These are phyloP conservation scores for Pseudocercospora vitis DNA, from an alignment of 2,329 filamentous ascomycete species.

Conservation along the genomic window DNA sequence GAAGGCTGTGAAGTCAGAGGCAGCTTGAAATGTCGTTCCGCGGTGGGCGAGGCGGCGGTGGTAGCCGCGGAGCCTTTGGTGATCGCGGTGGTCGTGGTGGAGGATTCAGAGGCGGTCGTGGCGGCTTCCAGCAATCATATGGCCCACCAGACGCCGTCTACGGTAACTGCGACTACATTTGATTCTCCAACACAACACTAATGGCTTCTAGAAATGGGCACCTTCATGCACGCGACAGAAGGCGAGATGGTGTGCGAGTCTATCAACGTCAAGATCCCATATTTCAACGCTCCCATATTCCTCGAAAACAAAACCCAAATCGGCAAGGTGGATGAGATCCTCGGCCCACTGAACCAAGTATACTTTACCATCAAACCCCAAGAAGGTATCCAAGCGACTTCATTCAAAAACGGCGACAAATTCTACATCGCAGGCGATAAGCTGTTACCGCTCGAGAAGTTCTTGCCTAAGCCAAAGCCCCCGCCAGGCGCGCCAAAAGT, in stretches of 20 bases:
- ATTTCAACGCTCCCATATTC: constrained; percentile 99
- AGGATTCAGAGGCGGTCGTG: constrained; percentile 25
- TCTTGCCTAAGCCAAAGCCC: constrained; percentile 90
- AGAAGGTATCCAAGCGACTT: constrained; percentile 91
- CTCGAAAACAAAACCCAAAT: constrained; percentile 91
- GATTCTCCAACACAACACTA: not conserved
- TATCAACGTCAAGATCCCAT: constrained; percentile 91
- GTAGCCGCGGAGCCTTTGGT: constrained; percentile 9
- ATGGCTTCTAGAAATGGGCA: constrained; percentile 70
- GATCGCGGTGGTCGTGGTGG: constrained; percentile 29
- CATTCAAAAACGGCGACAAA: constrained; percentile 95
- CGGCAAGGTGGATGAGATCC: constrained; percentile 96
- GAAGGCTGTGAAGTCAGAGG: constrained; percentile 1
- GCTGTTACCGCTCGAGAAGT: constrained; percentile 90
- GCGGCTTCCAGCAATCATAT: constrained; percentile 41
- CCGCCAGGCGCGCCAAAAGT: constrained; percentile 64
- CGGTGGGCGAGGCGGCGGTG: constrained; percentile 28
- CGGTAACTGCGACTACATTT: constrained; percentile 35
- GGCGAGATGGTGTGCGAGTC: constrained; percentile 98
- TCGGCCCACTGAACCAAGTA: constrained; percentile 95
- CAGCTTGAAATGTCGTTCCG: constrained; percentile 32
- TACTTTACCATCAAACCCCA: constrained; percentile 98
- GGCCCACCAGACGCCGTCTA: constrained; percentile 48
- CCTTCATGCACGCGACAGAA: constrained; percentile 90
- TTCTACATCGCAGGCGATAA: constrained; percentile 90